Base-by-base conservation (phyloP, 2,329 filamentous ascomycete genomes). In the Calonectria pseudoturangicola region DNA sequence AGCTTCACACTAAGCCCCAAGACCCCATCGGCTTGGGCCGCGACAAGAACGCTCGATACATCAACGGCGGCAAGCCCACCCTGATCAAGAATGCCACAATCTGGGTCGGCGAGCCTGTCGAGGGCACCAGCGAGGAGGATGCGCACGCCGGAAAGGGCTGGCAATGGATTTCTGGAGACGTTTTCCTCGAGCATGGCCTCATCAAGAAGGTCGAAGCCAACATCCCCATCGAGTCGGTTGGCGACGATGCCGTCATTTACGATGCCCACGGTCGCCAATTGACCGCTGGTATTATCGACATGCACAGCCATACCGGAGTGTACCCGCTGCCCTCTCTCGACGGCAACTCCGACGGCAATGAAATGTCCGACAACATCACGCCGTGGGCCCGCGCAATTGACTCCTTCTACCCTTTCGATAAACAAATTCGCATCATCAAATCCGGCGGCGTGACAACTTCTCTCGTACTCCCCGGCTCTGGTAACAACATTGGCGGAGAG, bases 401-500 rank as follows among this genome's bases (percentile, higher is more conserved):
- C 78, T 90, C 88, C 3, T 83, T 94, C 43, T 88, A 92, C 76
- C 90, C 92, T 0, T 84, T 90, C 15, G 92, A 94, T 77, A 88
- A 87, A 16, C 92, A 93, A 76, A 88, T 93, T 13, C 88, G 92
- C 74, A 89, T 92, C 74, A 94, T 94, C 85, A 93, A 93, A 78
- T 93, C 91, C 0, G 92, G 92, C 9, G 92, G 92, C n/a, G 92
- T 94, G 0, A 94, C 92, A 0, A 93, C 92, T 0, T 92, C 89
- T 28, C 85, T 94, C 2, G 85, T 94, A 4, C 86, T 94, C 0
- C 92, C 93, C 1, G 92, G 93, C 1, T 92, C 90, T 1, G 91
- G 89, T n/a, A 94, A 93, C 82, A 94, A 93, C 79, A 93, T 94
- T 48, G 93, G 91, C 28, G 93, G 93, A 73, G 92, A 94, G 80